Evolutionary conservation across 352 stramenopile genomes (phyloP).

Genomic region (Elongisporangium undulatum): DNA sequence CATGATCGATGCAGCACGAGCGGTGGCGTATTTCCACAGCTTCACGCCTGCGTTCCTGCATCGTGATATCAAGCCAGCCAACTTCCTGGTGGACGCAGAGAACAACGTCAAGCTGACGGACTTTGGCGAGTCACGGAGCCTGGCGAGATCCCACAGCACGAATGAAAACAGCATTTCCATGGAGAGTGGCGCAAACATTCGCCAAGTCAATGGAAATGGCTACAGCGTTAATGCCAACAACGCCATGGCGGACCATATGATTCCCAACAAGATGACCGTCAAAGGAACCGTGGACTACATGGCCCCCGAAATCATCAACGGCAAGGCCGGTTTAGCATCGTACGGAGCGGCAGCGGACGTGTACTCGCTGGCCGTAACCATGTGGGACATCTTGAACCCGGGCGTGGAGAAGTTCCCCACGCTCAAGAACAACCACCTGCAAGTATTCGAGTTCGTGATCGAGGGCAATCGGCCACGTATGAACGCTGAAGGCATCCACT

Average conservation of each 20-base stretch:
- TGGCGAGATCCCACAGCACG: conserved; percentile 1
- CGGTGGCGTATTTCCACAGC: conserved; percentile 66
- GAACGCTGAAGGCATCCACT: conserved; percentile 13
- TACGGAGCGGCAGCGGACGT: conserved; percentile 56
- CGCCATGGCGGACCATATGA: background rate
- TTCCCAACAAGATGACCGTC: conserved; percentile 44
- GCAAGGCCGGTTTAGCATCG: conserved; percentile 43
- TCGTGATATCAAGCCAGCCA: conserved; percentile 63
- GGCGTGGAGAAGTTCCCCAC: conserved; percentile 40
- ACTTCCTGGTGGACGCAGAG: conserved; percentile 53
- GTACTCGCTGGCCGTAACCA: conserved; percentile 62
- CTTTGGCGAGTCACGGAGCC: conserved; percentile 53
- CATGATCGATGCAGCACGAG: conserved; percentile 61
- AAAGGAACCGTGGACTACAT: conserved; percentile 75
- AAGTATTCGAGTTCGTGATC: conserved; percentile 39
- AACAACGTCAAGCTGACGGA: conserved; percentile 51
- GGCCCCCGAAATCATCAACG: conserved; percentile 73
- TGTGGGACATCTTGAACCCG: conserved; percentile 70
- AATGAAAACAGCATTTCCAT: background rate
- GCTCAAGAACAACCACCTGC: conserved; percentile 41
- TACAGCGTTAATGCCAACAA: background rate
- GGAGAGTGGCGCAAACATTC: background rate
- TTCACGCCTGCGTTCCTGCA: conserved; percentile 67
- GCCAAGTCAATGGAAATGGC: background rate
- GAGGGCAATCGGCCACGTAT: conserved; percentile 26